phyloP scores from a whole-genome alignment of 225 moss, liverwort and hornwort species.

The Climacium dendroides region DNA sequence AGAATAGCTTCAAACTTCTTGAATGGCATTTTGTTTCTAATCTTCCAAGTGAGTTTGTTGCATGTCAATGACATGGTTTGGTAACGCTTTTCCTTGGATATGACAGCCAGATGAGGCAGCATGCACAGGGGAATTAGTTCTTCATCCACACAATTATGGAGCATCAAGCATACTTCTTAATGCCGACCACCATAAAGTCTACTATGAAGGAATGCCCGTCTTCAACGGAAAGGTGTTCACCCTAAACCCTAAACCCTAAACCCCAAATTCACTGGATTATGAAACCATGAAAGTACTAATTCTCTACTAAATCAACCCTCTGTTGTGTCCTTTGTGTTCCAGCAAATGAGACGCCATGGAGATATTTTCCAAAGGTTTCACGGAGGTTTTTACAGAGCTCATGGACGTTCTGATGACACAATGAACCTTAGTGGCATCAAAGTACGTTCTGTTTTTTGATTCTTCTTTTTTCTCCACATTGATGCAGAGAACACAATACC shows the following conservation, averaged over 20 bases:
- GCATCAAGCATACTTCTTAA: conserved; percentile 69
- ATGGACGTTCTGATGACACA: conserved; percentile 86
- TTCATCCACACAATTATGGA: conserved; percentile 58
- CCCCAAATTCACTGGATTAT: neutral
- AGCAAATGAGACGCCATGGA: conserved; percentile 92
- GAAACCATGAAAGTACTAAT: neutral
- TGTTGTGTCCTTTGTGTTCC: neutral
- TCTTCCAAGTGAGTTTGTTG: neutral
- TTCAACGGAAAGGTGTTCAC: conserved; percentile 53
- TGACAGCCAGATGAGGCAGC: conserved; percentile 62
- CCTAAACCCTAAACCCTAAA: no score
- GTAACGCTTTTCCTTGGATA: neutral
- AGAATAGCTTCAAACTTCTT: neutral
- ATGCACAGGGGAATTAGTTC: conserved; percentile 69
- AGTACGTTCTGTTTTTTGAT: conserved; percentile 6
- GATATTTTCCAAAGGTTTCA: conserved; percentile 70
- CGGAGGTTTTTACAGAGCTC: conserved; percentile 79
- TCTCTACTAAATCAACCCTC: neutral
- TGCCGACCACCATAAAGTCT: conserved; percentile 84
- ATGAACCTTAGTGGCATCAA: conserved; percentile 98
- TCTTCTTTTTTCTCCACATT: neutral
- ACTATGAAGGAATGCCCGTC: conserved; percentile 76
- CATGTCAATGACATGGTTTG: neutral
- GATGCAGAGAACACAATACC: neutral
- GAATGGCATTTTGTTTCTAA: neutral